Base-by-base conservation (phyloP, 495 filamentous ascomycete genomes). In the Venustampulla echinocandica region DNA sequence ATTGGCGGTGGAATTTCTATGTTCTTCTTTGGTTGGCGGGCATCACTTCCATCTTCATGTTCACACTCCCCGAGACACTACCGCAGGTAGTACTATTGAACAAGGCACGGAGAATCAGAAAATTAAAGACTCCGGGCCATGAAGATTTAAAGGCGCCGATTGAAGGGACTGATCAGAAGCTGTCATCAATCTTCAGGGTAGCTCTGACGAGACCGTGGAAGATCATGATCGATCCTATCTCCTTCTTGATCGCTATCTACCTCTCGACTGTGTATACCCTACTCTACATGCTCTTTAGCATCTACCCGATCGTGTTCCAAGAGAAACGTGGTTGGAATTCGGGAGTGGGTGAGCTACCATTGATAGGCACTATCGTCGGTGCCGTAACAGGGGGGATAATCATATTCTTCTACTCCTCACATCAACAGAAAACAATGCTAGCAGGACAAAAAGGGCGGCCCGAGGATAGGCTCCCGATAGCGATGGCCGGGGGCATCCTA, bases 21-120 rank as follows among this genome's bases (percentile, higher is more conserved):
- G 88, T 88, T 32, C 89, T 88, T 77, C 76, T 85, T 1, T 81
- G 74, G 5, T 53, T 80, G n/a, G 64, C 84, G 44, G 77, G 87
- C 40, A 67, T 74, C 23, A 62, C 70, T 21, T 76, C 87, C 42
- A 53, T 79, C 27, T 58, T 85, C 13, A 65, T 82, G 41, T 80
- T 93, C 2, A 67, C 71, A 19, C 64, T 71, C 14, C 90, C 90
- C 5, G 90, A 95, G 66, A 96, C 90, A 0, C 90, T 95, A 58
- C 77, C 64, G 0, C 64, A 71, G 10, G 74, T 79, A 15, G 70
- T 95, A n/a, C 71, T 96, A 28, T 76, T 83, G 44, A 68, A 71
- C 21, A 87, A 88, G 42, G 90, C 90, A 1, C 69, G 64, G 13
- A 66, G 36, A 69, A 73, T 55, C 65, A 87, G 37, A 76, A 81